Conservation (phyloP, 306 rosid species). For the Cicer chorassanicum region DNA sequence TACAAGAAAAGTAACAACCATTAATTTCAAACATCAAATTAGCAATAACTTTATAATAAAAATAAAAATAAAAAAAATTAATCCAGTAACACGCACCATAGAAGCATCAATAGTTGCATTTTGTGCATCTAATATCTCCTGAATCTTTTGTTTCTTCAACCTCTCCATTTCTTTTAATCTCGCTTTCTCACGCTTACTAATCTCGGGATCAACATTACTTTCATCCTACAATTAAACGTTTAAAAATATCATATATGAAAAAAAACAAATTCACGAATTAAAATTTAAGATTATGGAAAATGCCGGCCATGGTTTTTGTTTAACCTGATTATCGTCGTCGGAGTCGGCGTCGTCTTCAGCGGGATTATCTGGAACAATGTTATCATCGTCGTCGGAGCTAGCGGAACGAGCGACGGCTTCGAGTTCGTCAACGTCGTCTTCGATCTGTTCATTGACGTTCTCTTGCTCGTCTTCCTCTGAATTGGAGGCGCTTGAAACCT, state of each 20-base stretch:
- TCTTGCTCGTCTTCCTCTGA: slow-evolving; percentile 63
- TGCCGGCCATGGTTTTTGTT: slow-evolving; percentile 1
- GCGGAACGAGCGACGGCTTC: slow-evolving; percentile 91
- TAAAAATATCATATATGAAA: background rate
- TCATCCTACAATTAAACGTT: slow-evolving; percentile 51
- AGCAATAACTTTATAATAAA: background rate
- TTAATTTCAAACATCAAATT: background rate
- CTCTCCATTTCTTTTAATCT: slow-evolving; percentile 81
- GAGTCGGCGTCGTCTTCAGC: slow-evolving; percentile 43
- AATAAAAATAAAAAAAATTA: background rate
- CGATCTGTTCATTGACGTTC: slow-evolving; percentile 63
- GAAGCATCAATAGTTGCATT: slow-evolving; percentile 91
- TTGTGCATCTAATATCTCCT: slow-evolving; percentile 83
- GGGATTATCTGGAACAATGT: slow-evolving; percentile 34
- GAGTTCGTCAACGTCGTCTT: slow-evolving; percentile 88
- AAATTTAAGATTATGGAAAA: background rate
- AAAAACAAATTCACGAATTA: background rate
- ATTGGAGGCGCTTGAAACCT: slow-evolving; percentile 55
- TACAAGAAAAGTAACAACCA: slow-evolving; percentile 42
- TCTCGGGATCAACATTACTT: slow-evolving; percentile 50
- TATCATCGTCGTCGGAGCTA: slow-evolving; percentile 65
- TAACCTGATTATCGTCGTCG: slow-evolving; percentile 69
- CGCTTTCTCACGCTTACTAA: slow-evolving; percentile 84
- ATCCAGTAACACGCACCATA: slow-evolving; percentile 61
- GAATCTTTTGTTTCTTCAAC: slow-evolving; percentile 83